Base-by-base conservation (phyloP, 441 rosid species). In the Croton laevigatus region DNA sequence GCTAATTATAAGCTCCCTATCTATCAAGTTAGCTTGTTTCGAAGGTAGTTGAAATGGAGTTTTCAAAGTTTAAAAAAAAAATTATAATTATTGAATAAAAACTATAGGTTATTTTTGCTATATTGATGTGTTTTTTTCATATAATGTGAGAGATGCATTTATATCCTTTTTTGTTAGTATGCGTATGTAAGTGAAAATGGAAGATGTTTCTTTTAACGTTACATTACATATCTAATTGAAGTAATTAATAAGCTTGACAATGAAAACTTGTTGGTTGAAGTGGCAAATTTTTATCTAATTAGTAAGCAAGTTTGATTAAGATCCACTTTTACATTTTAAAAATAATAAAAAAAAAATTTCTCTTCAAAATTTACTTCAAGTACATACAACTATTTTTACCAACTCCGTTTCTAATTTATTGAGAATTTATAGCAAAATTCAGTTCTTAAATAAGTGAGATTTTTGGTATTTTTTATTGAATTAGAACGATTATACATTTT, bases 41-140 rank as follows among this genome's bases (percentile, higher is more conserved):
- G 12, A 36, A 52, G 61, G 75, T 62, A 3, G 76, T 58, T 68
- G 57, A 57, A 52, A 57, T 37, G 70, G 60, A 62, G 62, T 5
- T 62, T 10, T 76, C 75, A 51, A 12, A 5, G n/a, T 13, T 14
- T 13, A 3, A n/a, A 6, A 6, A 51, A 16, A 0, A 51, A 51
- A n/a, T n/a, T n/a, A n/a, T n/a, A n/a, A n/a, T n/a, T n/a, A 27
- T 27, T 27, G 2, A 19, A 19, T 6, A n/a, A 17, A 51, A 51
- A n/a, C 19, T 7, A 3, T 17, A 51, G 8, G 19, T 17, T 52
- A 52, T 14, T 49, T 4, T 16, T 27, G 44, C 3, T n/a, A 52
- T 52, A 17, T 52, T 5, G 11, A 9, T 52, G 57, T 19, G 12
- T 52, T 52, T 52, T 52, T 1, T 52, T n/a, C n/a, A 27, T 27